Evolutionary conservation across 768 basidiomycete genomes (phyloP), one percentile per base, ranked within the genome.

Genomic region (Leccinum incarnatum): DNA sequence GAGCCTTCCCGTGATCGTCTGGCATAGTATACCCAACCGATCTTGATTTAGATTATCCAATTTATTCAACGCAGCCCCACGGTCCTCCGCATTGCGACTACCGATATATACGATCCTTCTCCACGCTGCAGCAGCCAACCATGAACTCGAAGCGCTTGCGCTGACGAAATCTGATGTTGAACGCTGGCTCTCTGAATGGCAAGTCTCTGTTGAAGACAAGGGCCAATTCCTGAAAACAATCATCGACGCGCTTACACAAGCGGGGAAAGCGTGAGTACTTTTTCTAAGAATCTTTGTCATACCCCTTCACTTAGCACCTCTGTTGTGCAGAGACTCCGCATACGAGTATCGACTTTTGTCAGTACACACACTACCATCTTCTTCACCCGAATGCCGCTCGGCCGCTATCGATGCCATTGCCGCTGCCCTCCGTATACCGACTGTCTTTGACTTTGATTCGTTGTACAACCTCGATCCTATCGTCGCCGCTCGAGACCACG

Each of bases 391-490:
- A 10, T 78, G 83, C 17, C 75, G 81, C 57, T 51, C 75, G 4
- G 86, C 83, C 48, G 87, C 87, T 9, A 63, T 86, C 25, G 80
- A 86, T 34, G 74, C 81, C 36, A 85, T 93, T 60, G 80, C 83
- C 6, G 76, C 81, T 7, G 86, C 89, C 19, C 78, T 93, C 32
- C 82, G 84, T 34, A 76, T 86, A 37, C 85, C 88, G 3, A 74
- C 76, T 14, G 71, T 89, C 57, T 91, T 94, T 72, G 87, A 95
- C 74, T 90, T 94, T 67, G 91, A 95, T 70, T 71, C 85, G 7
- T 74, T 93, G 29, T 86, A 93, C 78, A 88, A 86, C 60, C 77
- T 95, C 42, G 86, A 92, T 55, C 82, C 85, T 1, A 81, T 92
- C 36, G 71, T 89, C 45, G 79, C 82, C 12, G 74, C 78, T 36